phyloP scores from a whole-genome alignment of 305 asterid species.

The Fraxinus dipetala region DNA sequence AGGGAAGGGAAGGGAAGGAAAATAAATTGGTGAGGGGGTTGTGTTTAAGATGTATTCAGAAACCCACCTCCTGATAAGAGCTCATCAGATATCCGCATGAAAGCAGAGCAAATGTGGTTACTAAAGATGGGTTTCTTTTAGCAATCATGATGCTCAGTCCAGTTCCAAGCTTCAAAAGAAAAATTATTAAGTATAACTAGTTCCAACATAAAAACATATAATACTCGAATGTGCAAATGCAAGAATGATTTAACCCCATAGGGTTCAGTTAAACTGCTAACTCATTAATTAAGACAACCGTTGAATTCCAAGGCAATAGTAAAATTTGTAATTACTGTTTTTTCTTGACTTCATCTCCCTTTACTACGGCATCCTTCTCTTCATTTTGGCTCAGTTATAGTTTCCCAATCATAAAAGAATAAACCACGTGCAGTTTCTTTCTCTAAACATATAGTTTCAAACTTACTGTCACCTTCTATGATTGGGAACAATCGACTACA shows the following conservation, averaged over 20 bases:
- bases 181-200: constrained; percentile 27
- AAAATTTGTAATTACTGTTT: background rate
- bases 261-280: background rate
- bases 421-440: background rate
- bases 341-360: background rate
- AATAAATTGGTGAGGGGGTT: background rate
- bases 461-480: background rate
- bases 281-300: background rate
- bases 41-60: constrained; percentile 16
- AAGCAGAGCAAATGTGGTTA: constrained; percentile 70
- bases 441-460: background rate
- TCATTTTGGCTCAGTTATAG: background rate
- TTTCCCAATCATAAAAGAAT: background rate
- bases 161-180: constrained; percentile 82
- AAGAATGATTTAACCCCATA: background rate
- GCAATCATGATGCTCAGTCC: constrained; percentile 86
- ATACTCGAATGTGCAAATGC: constrained; percentile 7
- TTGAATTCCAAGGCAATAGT: background rate
- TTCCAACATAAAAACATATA: constrained; percentile 17
- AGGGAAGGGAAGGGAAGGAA: background rate
- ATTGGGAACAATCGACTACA: background rate
- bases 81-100: constrained; percentile 92
- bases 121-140: constrained; percentile 86
- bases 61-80: constrained; percentile 87
- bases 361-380: background rate